Evolutionary conservation across 805 yeast genomes (phyloP).

Genomic region (Candida arabinofermentans): DNA sequence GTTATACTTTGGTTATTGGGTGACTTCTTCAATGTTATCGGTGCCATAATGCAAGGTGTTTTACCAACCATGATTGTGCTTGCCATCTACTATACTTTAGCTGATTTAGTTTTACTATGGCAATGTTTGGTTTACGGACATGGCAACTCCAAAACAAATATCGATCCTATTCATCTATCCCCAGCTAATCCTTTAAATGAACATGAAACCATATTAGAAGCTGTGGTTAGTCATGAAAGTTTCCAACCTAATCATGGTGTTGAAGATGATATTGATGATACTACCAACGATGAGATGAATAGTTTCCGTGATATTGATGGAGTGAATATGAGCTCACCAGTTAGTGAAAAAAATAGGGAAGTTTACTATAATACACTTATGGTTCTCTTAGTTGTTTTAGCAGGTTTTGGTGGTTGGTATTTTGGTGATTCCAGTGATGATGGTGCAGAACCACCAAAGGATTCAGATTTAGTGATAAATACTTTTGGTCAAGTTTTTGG

Average conservation of each 20-base stretch:
- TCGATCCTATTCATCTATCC: constrained; percentile 75
- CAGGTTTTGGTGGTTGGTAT: constrained; percentile 89
- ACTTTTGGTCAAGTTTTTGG: constrained; percentile 86
- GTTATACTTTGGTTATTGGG: constrained; percentile 91
- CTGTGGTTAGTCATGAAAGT: constrained; percentile 46
- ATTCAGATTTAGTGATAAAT: constrained; percentile 54
- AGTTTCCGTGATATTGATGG: constrained; percentile 32
- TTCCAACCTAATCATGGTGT: constrained; percentile 9
- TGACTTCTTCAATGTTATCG: constrained; percentile 89
- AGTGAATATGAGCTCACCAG: constrained; percentile 15
- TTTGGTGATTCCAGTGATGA: constrained; percentile 38
- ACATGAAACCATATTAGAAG: constrained; percentile 55
- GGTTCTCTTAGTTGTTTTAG: constrained; percentile 61
- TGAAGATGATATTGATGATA: constrained; percentile 27
- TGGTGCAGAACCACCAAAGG: constrained; percentile 30
- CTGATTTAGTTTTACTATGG: constrained; percentile 77
- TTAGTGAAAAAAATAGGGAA: constrained; percentile 19
- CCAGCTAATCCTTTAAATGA: constrained; percentile 85
- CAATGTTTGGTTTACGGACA: constrained; percentile 82
- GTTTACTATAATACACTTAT: constrained; percentile 41
- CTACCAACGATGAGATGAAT: constrained; percentile 20
- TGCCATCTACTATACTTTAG: constrained; percentile 89
- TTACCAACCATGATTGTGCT: constrained; percentile 91
- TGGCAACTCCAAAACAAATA: constrained; percentile 40
- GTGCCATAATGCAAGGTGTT: constrained; percentile 85